Conservation (phyloP, 306 rosid species). For the Glycine latifolia region DNA sequence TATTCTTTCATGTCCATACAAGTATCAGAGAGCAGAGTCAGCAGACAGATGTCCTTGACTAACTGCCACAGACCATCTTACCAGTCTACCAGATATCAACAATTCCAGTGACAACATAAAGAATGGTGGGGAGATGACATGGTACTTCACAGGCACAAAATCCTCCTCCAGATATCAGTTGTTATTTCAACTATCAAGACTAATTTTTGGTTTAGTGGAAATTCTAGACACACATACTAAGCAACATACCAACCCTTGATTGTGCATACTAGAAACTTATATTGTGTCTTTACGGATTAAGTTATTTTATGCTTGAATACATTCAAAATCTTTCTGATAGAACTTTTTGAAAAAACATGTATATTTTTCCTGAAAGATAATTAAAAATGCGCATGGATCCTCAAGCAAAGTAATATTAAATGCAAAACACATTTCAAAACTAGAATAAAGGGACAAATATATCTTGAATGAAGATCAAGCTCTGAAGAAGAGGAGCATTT, state of each 20-base stretch:
- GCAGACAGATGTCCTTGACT: constrained; percentile 13
- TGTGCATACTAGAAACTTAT: neutral
- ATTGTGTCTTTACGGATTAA: neutral
- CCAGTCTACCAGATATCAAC: neutral
- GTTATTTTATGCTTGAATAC: neutral
- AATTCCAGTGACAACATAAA: neutral
- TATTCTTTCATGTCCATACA: constrained; percentile 3
- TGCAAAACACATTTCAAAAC: neutral
- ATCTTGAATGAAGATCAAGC: no score
- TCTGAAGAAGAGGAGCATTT: no score
- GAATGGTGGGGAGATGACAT: neutral
- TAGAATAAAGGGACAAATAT: neutral
- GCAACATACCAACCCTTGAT: neutral
- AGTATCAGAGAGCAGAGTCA: neutral
- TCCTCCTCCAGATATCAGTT: neutral
- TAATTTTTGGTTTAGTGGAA: neutral
- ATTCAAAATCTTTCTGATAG: neutral
- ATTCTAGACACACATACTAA: neutral
- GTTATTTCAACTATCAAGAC: constrained; percentile 9
- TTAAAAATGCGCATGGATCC: neutral
- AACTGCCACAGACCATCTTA: neutral
- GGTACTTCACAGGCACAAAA: neutral
- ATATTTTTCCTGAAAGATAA: neutral
- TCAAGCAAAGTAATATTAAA: neutral
- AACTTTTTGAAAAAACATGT: neutral